phyloP scores from a whole-genome alignment of 176 grass and related monocot species.

The Ananas comosus region DNA sequence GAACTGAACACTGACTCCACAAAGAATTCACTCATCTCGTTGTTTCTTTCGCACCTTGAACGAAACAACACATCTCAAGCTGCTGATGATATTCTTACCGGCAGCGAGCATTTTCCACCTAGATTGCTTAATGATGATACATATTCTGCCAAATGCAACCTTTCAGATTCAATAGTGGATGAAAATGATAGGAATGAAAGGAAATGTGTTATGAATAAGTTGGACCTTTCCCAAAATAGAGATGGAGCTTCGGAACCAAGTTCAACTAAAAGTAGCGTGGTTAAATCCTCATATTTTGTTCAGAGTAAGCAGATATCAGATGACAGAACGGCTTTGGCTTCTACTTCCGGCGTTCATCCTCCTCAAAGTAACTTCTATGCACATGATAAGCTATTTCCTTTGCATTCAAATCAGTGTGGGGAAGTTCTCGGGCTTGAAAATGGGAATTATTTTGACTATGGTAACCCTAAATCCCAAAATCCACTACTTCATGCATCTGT shows the following conservation, averaged over 20 bases:
- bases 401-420: slow-evolving; percentile 29
- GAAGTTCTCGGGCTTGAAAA: slow-evolving; percentile 28
- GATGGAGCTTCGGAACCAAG: slow-evolving; percentile 24
- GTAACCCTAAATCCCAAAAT: slow-evolving; percentile 20
- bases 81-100: slow-evolving; percentile 55
- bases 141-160: slow-evolving; percentile 14
- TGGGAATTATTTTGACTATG: slow-evolving; percentile 25
- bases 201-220: neutral
- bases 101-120: slow-evolving; percentile 44
- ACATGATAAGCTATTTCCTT: slow-evolving; percentile 22
- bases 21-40: slow-evolving; percentile 78
- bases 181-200: slow-evolving; percentile 13
- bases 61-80: slow-evolving; percentile 50
- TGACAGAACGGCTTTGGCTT: slow-evolving; percentile 21
- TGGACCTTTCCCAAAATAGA: slow-evolving; percentile 26
- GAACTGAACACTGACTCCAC: slow-evolving; percentile 32
- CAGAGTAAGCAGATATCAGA: slow-evolving; percentile 25
- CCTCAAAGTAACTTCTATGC: slow-evolving; percentile 17
- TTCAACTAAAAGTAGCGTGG: slow-evolving; percentile 19
- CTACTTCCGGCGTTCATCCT: slow-evolving; percentile 17
- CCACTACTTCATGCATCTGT: slow-evolving; percentile 21
- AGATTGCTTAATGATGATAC: slow-evolving; percentile 35
- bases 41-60: slow-evolving; percentile 98
- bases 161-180: slow-evolving; percentile 10
- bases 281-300: slow-evolving; percentile 15